Evolutionary conservation across 2,329 filamentous ascomycete genomes (phyloP).

Genomic region (Ceratocystis variospora): DNA sequence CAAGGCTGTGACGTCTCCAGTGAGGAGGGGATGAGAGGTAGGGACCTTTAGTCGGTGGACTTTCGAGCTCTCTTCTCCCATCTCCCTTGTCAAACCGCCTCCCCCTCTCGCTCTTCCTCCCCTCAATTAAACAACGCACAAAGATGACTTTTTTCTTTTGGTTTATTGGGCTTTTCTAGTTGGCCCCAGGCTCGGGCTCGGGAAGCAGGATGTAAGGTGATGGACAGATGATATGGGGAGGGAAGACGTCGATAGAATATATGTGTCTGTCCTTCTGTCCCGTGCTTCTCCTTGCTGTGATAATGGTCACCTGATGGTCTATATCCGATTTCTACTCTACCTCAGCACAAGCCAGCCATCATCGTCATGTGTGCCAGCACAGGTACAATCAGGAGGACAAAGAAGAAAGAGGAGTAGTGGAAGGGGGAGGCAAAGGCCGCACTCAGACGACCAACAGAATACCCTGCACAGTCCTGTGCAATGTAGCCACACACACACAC

Average conservation of each 20-base stretch:
- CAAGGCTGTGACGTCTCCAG: conserved; percentile 6
- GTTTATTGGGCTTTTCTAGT: not conserved
- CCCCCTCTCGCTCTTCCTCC: not conserved
- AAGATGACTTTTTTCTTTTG: not conserved
- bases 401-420: not conserved
- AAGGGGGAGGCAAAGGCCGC: not conserved
- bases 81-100: not conserved
- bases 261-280: not conserved
- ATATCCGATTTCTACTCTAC: not conserved
- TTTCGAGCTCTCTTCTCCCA: not conserved
- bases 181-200: not conserved
- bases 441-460: not conserved
- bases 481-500: not conserved
- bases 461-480: not conserved
- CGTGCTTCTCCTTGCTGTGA: not conserved
- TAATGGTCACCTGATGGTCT: not conserved
- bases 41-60: not conserved
- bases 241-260: not conserved
- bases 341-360: not conserved
- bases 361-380: not conserved
- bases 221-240: not conserved
- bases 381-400: not conserved
- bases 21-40: not conserved
- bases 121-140: not conserved
- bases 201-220: not conserved